These are phyloP conservation scores for Phytophthora palmivora DNA, from an alignment of 352 stramenopile genomes.

Conservation along the genomic window DNA sequence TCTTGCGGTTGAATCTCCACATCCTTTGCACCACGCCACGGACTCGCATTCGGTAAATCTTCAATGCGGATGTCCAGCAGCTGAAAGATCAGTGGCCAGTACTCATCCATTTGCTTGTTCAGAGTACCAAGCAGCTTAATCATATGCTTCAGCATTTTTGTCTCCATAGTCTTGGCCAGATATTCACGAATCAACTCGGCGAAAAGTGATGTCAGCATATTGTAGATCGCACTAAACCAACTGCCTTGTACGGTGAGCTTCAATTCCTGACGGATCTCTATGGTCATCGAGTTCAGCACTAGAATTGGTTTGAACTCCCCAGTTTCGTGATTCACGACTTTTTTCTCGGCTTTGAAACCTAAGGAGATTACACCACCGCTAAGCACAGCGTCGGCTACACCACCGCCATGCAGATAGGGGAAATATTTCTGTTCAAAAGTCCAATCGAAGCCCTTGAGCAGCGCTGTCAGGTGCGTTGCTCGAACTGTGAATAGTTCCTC, in stretches of 20 bases:
- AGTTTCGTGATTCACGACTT: slow-evolving; percentile 57
- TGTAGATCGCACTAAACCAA: slow-evolving; percentile 90
- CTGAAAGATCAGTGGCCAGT: slow-evolving; percentile 87
- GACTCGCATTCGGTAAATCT: slow-evolving; percentile 75
- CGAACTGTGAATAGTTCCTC: slow-evolving; percentile 85
- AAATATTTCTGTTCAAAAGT: slow-evolving; percentile 89
- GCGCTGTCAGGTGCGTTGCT: slow-evolving; percentile 73
- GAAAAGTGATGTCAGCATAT: slow-evolving; percentile 80
- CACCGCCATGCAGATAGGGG: slow-evolving; percentile 85
- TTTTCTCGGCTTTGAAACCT: slow-evolving; percentile 86
- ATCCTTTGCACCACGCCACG: slow-evolving; percentile 81
- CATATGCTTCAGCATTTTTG: slow-evolving; percentile 82
- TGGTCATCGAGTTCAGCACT: slow-evolving; percentile 85
- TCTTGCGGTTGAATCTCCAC: slow-evolving; percentile 76
- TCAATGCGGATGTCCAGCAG: slow-evolving; percentile 82
- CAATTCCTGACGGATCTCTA: slow-evolving; percentile 85
- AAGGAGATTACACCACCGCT: slow-evolving; percentile 78
- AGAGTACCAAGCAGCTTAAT: slow-evolving; percentile 84
- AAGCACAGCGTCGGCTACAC: slow-evolving; percentile 74
- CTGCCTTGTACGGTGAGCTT: slow-evolving; percentile 85
- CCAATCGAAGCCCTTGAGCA: slow-evolving; percentile 88
- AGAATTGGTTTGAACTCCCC: slow-evolving; percentile 74
- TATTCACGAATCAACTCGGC: slow-evolving; percentile 84
- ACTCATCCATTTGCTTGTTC: slow-evolving; percentile 87
- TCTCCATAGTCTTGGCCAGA: slow-evolving; percentile 86